These are phyloP conservation scores for Suillus tomentosus DNA, from an alignment of 768 basidiomycete species.

Conservation along the genomic window DNA sequence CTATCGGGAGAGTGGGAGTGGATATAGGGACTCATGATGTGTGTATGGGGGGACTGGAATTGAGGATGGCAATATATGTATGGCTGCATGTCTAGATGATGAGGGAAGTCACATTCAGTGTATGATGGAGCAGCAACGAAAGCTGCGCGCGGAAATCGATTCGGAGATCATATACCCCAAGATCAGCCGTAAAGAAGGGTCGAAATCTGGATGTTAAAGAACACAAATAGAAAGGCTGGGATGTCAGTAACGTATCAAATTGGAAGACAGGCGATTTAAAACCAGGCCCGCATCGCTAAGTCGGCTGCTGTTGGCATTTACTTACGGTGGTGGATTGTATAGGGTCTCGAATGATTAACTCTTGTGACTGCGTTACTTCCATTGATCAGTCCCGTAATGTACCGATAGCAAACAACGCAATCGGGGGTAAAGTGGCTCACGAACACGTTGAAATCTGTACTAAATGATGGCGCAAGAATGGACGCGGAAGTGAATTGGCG, in stretches of 20 bases:
- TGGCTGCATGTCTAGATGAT: constrained; percentile 22
- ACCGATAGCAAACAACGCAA: constrained; percentile 24
- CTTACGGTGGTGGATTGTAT: constrained; percentile 20
- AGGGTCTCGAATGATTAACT: constrained; percentile 30
- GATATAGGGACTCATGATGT: constrained; percentile 32
- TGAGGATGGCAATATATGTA: constrained; percentile 36
- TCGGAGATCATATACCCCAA: constrained; percentile 34
- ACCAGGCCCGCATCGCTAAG: constrained; percentile 26
- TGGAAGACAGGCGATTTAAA: constrained; percentile 34
- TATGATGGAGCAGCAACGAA: constrained; percentile 27
- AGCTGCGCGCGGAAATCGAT: constrained; percentile 26
- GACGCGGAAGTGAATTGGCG: constrained; percentile 24
- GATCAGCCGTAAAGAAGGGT: constrained; percentile 25
- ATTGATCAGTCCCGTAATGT: constrained; percentile 37
- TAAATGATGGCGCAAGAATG: constrained; percentile 27
- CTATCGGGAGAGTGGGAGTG: constrained; percentile 22
- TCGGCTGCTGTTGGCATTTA: constrained; percentile 28
- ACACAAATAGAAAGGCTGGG: constrained; percentile 23
- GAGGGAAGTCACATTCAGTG: constrained; percentile 19
- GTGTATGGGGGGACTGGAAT: constrained; percentile 20
- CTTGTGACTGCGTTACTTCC: constrained; percentile 33
- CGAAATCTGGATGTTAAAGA: constrained; percentile 22
- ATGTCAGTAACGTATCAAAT: constrained; percentile 29
- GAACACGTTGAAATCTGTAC: constrained; percentile 35
- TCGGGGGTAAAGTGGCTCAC: constrained; percentile 28